A percentile compares a stretch with the other conserved stretches of the same genome.
Evolutionary conservation across 305 asterid genomes (phyloP).

Genomic region (Fraxinus angustifolia): DNA sequence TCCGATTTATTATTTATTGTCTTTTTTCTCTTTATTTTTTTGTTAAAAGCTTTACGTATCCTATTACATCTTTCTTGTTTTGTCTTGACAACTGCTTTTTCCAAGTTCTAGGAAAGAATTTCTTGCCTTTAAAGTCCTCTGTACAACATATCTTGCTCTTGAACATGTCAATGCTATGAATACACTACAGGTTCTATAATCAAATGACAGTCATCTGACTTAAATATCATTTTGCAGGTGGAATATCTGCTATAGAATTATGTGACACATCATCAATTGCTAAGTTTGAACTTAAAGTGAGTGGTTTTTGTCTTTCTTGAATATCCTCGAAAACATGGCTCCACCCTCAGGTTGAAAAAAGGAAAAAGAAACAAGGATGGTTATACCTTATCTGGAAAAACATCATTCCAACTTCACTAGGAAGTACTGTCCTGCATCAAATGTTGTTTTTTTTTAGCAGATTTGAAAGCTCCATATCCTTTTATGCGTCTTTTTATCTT

Average conservation of each 20-base stretch:
- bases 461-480: neutral
- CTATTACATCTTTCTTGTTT: neutral
- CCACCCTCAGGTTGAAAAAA: neutral
- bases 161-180: neutral
- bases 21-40: conserved; percentile 2
- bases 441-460: neutral
- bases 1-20: neutral
- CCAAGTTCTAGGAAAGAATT: conserved; percentile 10
- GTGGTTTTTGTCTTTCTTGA: conserved; percentile 19
- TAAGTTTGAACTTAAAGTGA: conserved; percentile 79
- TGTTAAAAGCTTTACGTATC: neutral
- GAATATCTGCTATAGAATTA: conserved; percentile 62
- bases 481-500: conserved; percentile 9
- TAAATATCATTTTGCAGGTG: conserved; percentile 53
- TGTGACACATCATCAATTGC: conserved; percentile 89
- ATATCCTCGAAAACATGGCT: neutral
- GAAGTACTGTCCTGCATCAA: neutral
- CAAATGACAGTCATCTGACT: conserved; percentile 11
- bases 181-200: neutral
- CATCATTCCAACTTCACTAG: neutral
- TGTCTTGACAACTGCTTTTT: neutral
- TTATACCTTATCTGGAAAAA: neutral
- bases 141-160: conserved; percentile 4
- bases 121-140: conserved; percentile 3
- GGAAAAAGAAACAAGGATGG: neutral